phyloP scores from a whole-genome alignment of 306 rosid genomes.

The Gillenia trifoliata region DNA sequence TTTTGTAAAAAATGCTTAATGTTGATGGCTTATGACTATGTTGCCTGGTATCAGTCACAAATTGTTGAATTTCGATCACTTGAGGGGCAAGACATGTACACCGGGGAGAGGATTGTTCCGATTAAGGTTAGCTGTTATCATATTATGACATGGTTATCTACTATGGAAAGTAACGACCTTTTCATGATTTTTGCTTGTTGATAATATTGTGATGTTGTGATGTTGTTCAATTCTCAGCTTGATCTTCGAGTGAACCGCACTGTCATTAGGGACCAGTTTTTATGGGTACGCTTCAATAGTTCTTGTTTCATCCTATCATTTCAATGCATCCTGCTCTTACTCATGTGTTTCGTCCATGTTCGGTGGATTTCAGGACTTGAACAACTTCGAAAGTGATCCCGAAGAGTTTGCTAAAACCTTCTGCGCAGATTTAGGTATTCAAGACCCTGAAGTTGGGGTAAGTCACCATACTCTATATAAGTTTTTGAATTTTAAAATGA shows the following conservation, averaged over 20 bases:
- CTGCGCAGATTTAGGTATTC: conserved; percentile 79
- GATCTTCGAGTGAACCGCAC: conserved; percentile 93
- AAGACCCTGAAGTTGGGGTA: conserved; percentile 95
- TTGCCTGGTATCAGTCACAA: conserved; percentile 51
- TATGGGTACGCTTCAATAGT: conserved; percentile 66
- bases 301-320: conserved; percentile 1
- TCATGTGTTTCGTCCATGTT: neutral
- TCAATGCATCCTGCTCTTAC: neutral
- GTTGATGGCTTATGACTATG: neutral
- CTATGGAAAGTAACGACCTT: neutral
- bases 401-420: conserved; percentile 87
- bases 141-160: neutral
- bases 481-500: neutral
- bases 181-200: neutral
- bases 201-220: neutral
- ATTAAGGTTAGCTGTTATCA: conserved; percentile 53
- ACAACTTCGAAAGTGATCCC: conserved; percentile 92
- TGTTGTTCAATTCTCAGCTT: conserved; percentile 45
- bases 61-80: conserved; percentile 66
- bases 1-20: neutral
- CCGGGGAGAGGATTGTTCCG: conserved; percentile 81
- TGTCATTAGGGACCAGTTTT: conserved; percentile 80
- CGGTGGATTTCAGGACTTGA: conserved; percentile 61
- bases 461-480: conserved; percentile 21
- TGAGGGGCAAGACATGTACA: conserved; percentile 90